Conservation (phyloP, 1,284 basidiomycete genomes). For the Cerioporus squamosus region DNA sequence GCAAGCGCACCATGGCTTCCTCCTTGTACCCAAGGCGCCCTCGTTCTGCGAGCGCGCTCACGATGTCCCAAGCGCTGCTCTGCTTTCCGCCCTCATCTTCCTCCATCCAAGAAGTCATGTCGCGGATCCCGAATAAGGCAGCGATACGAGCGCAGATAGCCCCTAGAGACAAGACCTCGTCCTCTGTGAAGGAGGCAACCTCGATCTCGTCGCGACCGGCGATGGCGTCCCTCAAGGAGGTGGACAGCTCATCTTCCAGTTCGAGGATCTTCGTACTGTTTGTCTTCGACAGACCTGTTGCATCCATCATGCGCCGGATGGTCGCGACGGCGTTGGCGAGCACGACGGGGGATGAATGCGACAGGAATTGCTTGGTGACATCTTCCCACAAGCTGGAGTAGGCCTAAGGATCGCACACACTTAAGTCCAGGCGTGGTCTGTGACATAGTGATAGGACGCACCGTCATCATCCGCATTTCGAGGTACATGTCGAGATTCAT, state of each 20-base stretch:
- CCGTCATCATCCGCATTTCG: slow-evolving; percentile 89
- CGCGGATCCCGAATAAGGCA: slow-evolving; percentile 70
- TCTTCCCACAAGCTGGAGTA: slow-evolving; percentile 95
- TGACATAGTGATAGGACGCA: slow-evolving; percentile 43
- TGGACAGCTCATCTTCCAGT: slow-evolving; percentile 85
- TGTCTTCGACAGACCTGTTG: slow-evolving; percentile 76
- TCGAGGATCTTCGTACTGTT: slow-evolving; percentile 87
- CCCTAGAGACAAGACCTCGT: slow-evolving; percentile 76
- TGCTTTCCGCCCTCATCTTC: slow-evolving; percentile 90
- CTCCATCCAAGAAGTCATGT: slow-evolving; percentile 84
- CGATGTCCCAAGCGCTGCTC: slow-evolving; percentile 87
- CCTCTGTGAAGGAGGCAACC: slow-evolving; percentile 80
- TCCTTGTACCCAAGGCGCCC: slow-evolving; percentile 89
- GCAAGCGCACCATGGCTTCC: slow-evolving; percentile 74
- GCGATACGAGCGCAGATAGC: slow-evolving; percentile 78
- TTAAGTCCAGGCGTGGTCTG: background rate
- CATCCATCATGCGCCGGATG: slow-evolving; percentile 77
- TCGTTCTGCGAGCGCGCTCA: slow-evolving; percentile 82
- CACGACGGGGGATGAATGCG: slow-evolving; percentile 82
- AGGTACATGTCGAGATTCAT: slow-evolving; percentile 93
- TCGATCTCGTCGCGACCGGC: slow-evolving; percentile 86
- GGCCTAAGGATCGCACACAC: slow-evolving; percentile 51
- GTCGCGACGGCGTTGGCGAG: slow-evolving; percentile 78
- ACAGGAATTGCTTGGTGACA: slow-evolving; percentile 88
- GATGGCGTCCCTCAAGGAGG: slow-evolving; percentile 77